phyloP scores from a whole-genome alignment of 2,329 filamentous ascomycete species.

The Gliomastix tumulicola region DNA sequence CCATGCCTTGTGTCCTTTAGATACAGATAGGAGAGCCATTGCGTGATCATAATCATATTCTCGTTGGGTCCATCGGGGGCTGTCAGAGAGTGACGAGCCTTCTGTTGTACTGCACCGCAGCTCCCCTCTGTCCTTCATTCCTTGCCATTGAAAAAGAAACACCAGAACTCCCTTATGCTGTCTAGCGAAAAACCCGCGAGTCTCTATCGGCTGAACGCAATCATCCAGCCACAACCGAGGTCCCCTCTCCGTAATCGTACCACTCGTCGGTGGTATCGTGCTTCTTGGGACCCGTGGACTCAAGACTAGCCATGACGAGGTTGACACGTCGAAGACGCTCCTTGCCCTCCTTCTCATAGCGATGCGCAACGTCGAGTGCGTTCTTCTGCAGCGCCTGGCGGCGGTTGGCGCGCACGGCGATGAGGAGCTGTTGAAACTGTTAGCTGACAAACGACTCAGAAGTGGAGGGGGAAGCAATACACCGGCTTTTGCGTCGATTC shows the following conservation, averaged over 20 bases:
- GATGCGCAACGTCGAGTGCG: constrained; percentile 59
- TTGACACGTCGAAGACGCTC: constrained; percentile 74
- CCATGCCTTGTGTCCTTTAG: too few species aligned
- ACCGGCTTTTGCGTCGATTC: constrained; percentile 78
- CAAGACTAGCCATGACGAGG: constrained; percentile 67
- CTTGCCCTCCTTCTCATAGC: constrained; percentile 68
- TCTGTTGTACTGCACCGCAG: too few species aligned
- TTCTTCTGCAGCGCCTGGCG: constrained; percentile 64
- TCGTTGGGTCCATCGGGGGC: too few species aligned
- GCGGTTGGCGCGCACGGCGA: constrained; percentile 60
- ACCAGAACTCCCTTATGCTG: too few species aligned
- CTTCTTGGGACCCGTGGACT: constrained; percentile 38
- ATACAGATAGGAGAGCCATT: too few species aligned
- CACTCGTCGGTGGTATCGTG: neutral
- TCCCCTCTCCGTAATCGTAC: neutral
- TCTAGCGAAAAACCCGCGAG: too few species aligned
- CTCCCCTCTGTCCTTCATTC: too few species aligned
- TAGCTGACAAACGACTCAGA: neutral
- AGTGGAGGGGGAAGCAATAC: constrained; percentile 27
- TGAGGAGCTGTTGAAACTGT: constrained; percentile 49
- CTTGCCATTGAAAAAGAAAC: too few species aligned
- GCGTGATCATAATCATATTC: too few species aligned
- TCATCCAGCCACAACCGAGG: neutral
- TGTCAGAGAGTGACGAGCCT: too few species aligned
- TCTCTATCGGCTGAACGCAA: neutral